Base-by-base conservation (phyloP, 257 asterid species). In the Jacaranda mimosifolia region DNA sequence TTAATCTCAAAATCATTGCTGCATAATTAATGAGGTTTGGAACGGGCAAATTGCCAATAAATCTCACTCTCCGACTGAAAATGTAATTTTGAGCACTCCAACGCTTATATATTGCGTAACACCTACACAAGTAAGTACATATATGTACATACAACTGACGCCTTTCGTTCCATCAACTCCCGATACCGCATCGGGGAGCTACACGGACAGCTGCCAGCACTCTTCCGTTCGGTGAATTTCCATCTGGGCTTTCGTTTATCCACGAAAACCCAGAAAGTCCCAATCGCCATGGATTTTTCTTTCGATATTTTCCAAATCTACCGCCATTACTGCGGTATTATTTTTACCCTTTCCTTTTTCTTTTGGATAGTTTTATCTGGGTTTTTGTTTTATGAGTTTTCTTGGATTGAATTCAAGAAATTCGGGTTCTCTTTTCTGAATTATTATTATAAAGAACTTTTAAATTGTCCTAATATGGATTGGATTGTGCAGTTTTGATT, bases 291-390 rank as follows among this genome's bases (percentile, higher is more conserved):
- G 98, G 94, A 87, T 15, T 83, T 59, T 72, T 66, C 88, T 70
- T 79, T 85, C 71, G 94, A 92, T 75, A 78, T 94, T 43, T 88
- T 83, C 71, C 85, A 87, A 77, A 86, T 91, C 79, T 94, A 92
- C 58, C 39, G 86, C 59, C 96, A 77, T 32, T 94, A 85, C 80
- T 88, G 96, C 81, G 97, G 97, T 94, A 94, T 39, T 59, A 7
- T 38, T 72, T 13, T 49, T 43, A 35, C 19, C 13, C 70, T 57
- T 77, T 35, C 7, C 9, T 63, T 48, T 3, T 63, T 51, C 79
- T 45, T 0, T 15, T 55, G 65, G 40, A 7, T 12, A 14, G 67
- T 77, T 75, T 15, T 15, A 21, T 78, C 26, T 76, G 73, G 57
- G 73, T 73, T 75, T 60, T 60, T 63, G 32, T 80, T 59, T 46